Percentiles rank a stretch among this genome's conserved stretches.
These are phyloP conservation scores for Mycena citricolor DNA, from an alignment of 1,284 basidiomycete species.

Conservation along the genomic window DNA sequence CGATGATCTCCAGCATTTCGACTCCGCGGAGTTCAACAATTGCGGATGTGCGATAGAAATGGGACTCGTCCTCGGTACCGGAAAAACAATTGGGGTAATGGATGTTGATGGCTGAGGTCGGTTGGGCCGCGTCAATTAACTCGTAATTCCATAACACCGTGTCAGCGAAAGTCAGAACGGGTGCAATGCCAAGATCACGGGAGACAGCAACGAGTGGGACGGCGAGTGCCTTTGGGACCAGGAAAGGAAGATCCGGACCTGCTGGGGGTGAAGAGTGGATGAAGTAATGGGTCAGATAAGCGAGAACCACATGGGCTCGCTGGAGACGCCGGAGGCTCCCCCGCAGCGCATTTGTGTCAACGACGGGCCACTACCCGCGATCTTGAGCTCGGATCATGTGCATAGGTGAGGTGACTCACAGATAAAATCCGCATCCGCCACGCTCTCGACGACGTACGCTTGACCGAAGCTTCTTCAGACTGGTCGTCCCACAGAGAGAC, in stretches of 20 bases:
- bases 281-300: constrained; percentile 90
- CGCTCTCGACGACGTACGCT: constrained; percentile 51
- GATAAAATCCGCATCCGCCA: constrained; percentile 69
- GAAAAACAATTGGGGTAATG: constrained; percentile 77
- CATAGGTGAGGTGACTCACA: constrained; percentile 61
- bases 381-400: no score
- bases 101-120: constrained; percentile 62
- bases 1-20: constrained; percentile 84
- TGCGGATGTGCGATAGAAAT: constrained; percentile 88
- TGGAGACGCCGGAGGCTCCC: constrained; percentile 63
- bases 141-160: constrained; percentile 96
- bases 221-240: constrained; percentile 76
- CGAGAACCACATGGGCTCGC: constrained; percentile 85
- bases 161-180: constrained; percentile 93
- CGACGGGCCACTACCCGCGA: constrained; percentile 78
- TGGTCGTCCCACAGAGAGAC: constrained; percentile 66
- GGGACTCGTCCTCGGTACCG: constrained; percentile 79
- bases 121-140: constrained; percentile 52
- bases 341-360: constrained; percentile 55
- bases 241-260: constrained; percentile 39
- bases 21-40: constrained; percentile 86
- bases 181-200: constrained; percentile 78
- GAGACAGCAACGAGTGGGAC: constrained; percentile 84
- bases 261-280: constrained; percentile 72
- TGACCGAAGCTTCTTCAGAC: constrained; percentile 45